Percentiles rank a stretch among this genome's conserved stretches.
Evolutionary conservation across 139 green algal species (phyloP).

Genomic region (Chlorella sp.): DNA sequence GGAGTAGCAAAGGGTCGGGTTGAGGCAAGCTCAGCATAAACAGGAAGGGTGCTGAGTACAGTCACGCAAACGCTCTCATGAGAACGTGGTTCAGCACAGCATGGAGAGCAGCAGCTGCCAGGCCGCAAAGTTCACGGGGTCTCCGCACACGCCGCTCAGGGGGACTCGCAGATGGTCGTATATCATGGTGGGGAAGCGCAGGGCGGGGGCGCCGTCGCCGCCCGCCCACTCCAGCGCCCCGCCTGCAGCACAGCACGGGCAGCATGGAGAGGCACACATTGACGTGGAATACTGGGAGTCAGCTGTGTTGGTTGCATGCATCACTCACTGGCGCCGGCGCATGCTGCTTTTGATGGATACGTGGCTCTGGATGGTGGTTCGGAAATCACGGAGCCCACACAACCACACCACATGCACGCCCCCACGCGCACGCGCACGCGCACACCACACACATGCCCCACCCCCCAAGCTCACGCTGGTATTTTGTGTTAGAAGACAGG

Average conservation of each 20-base stretch:
- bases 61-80: too few species aligned
- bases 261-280: neutral
- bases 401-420: too few species aligned
- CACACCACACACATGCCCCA: neutral
- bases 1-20: too few species aligned
- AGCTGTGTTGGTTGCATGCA: too few species aligned
- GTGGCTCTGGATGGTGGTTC: too few species aligned
- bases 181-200: neutral
- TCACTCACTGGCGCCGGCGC: too few species aligned
- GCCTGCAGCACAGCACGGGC: neutral
- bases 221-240: slow-evolving; percentile 1
- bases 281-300: too few species aligned
- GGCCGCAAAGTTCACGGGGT: slow-evolving; percentile 23
- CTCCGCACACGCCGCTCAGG: neutral
- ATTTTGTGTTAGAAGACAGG: neutral
- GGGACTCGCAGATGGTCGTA: slow-evolving; percentile 14
- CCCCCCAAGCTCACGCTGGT: neutral
- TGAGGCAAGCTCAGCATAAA: too few species aligned
- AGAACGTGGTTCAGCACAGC: neutral
- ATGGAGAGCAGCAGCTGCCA: slow-evolving; percentile 18
- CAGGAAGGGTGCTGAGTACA: too few species aligned
- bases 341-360: too few species aligned
- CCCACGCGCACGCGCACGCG: neutral
- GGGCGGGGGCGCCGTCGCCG: slow-evolving; percentile 2
- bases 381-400: too few species aligned